Conservation (phyloP, 2,329 filamentous ascomycete species). For the Zymoseptoria ardabiliae region DNA sequence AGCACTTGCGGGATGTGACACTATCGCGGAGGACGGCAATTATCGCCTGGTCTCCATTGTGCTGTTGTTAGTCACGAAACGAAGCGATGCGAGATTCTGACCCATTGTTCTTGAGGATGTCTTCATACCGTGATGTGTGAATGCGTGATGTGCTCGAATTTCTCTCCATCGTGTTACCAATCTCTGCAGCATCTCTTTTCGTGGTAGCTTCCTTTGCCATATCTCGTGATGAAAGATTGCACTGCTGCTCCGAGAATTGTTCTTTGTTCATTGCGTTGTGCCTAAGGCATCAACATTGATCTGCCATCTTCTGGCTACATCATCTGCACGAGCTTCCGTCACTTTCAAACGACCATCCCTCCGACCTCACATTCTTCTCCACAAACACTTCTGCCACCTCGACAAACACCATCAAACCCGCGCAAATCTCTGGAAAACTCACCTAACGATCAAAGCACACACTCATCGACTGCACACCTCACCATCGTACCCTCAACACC, state of each 20-base stretch:
- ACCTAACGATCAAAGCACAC: not conserved
- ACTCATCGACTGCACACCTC: not conserved
- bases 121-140: too few relatives aligned
- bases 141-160: too few relatives aligned
- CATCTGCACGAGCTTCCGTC: not conserved
- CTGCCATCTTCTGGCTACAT: not conserved
- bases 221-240: too few relatives aligned
- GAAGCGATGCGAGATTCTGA: slow-evolving; percentile 16
- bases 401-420: not conserved
- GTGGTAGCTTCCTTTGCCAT: too few relatives aligned
- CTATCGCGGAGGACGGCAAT: slow-evolving; percentile 34
- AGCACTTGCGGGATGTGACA: slow-evolving; percentile 29
- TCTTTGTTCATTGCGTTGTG: not conserved
- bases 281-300: not conserved
- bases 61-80: slow-evolving; percentile 21
- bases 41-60: slow-evolving; percentile 31
- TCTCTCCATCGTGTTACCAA: too few relatives aligned
- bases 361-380: not conserved
- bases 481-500: not conserved
- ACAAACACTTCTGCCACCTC: not conserved
- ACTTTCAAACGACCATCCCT: not conserved
- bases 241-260: too few relatives aligned
- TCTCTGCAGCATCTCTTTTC: too few relatives aligned
- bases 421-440: not conserved
- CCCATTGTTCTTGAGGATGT: not conserved